Evolutionary conservation across 768 basidiomycete species (phyloP), one percentile per base, ranked within the genome.

Genomic region (Amanita molliuscula): DNA sequence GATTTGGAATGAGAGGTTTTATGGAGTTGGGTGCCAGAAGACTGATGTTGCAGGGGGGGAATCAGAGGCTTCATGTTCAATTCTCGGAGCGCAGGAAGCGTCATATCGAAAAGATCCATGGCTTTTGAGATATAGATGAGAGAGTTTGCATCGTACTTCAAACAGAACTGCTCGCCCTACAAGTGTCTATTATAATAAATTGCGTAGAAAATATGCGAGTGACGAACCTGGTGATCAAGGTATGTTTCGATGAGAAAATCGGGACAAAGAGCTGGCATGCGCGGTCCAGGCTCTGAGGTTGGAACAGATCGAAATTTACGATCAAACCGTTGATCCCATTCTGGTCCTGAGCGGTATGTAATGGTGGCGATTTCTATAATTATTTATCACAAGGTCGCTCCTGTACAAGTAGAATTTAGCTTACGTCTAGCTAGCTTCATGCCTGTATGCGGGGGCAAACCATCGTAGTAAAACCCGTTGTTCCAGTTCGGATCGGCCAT

Each of bases 401-500:
- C 26, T 20, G 25, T 37, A 11, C 26, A 4, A 48, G 13, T 25
- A 20, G 7, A 46, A 23, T 36, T 41, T 41, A 15, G 44, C 67
- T 46, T 59, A 96, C 94, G 96, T 56, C 96, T 79, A 23, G 96
- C 96, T 16, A 99, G 78, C 64, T 99, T 99, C 93, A 99, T 97
- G 25, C 96, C 96, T 1, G 83, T 88, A 62, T 99, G 96, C 0
- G 96, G 96, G 1, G 96, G 96, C n/a, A 94, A 63, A 6, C 76
- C 74, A 52, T 95, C 90, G 62, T 99, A 99, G 64, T 99, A 99
- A 66, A 95, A 98, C 3, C 96, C 96, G 31, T 92, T 84, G 54
- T 98, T 99, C 96, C 96, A 99, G 55, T 98, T 97, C 0, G 95
- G 95, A 66, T 99, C 96, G 1, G 95, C 88, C 96, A 99, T 99